Percentiles rank a stretch among this genome's conserved stretches.
These are phyloP conservation scores for Styphnolobium japonicum DNA, from an alignment of 306 rosid genomes.

Conservation along the genomic window DNA sequence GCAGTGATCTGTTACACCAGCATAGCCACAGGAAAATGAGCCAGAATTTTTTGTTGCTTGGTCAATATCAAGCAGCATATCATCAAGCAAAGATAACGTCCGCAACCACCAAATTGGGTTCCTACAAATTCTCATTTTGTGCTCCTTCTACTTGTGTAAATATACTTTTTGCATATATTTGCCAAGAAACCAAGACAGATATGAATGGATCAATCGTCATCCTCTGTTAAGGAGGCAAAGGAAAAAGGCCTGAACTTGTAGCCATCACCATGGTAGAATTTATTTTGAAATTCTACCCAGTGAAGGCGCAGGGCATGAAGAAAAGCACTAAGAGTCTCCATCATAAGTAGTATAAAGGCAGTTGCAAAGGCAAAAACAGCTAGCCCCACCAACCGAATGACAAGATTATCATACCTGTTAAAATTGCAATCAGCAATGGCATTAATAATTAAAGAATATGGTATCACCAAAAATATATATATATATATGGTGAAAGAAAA, in stretches of 20 bases:
- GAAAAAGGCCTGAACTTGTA: slow-evolving; percentile 94
- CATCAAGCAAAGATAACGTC: slow-evolving; percentile 21
- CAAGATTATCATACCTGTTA: slow-evolving; percentile 82
- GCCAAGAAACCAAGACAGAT: slow-evolving; percentile 18
- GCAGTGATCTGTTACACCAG: slow-evolving; percentile 33
- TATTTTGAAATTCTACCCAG: slow-evolving; percentile 97
- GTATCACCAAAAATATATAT: no score
- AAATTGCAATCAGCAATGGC: slow-evolving; percentile 26
- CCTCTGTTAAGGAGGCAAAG: slow-evolving; percentile 68
- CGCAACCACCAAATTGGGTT: slow-evolving; percentile 32
- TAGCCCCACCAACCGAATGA: slow-evolving; percentile 79
- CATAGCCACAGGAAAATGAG: slow-evolving; percentile 43
- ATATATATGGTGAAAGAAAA: no score
- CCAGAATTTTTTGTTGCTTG: slow-evolving; percentile 40
- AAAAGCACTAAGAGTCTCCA: slow-evolving; percentile 97
- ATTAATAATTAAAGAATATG: slow-evolving; percentile 17
- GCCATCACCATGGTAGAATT: slow-evolving; percentile 96
- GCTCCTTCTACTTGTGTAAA: slow-evolving; percentile 25
- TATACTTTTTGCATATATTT: slow-evolving; percentile 17
- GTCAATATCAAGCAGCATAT: slow-evolving; percentile 46
- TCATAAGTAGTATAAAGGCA: slow-evolving; percentile 97
- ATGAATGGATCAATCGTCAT: slow-evolving; percentile 62
- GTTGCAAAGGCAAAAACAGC: slow-evolving; percentile 94
- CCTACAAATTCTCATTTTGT: slow-evolving; percentile 22
- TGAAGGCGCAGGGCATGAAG: slow-evolving; percentile 99